These are phyloP conservation scores for Corymbia citriodora DNA, from an alignment of 441 rosid genomes.

Conservation along the genomic window DNA sequence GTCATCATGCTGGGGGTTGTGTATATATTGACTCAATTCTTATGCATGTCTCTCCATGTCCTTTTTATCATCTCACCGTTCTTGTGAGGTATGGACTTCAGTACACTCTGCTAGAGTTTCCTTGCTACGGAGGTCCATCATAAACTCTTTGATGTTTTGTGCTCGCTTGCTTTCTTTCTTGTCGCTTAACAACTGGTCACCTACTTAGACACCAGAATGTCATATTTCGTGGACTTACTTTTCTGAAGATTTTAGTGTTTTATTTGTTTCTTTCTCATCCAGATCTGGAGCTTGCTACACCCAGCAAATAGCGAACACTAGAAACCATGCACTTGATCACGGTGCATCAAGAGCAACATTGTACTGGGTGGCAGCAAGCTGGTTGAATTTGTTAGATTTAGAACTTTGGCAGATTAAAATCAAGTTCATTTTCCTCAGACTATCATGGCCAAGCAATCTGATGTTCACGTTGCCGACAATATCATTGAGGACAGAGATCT, in stretches of 20 bases:
- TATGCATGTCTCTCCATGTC: neutral
- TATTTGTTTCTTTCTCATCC: neutral
- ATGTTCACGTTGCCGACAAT: neutral
- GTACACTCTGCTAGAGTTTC: neutral
- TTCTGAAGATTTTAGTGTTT: neutral
- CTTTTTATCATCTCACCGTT: neutral
- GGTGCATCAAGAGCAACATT: neutral
- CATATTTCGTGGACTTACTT: neutral
- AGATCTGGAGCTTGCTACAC: neutral
- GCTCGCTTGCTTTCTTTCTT: neutral
- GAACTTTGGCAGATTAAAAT: neutral
- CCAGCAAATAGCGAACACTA: neutral
- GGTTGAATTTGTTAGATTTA: neutral
- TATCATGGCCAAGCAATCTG: neutral
- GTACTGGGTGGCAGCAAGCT: neutral
- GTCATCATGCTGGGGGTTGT: neutral
- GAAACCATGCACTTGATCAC: neutral
- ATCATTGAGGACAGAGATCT: neutral
- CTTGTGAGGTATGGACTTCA: neutral
- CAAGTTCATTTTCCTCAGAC: neutral
- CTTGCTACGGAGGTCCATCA: neutral
- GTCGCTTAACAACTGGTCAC: neutral
- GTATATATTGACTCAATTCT: neutral
- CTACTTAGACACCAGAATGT: neutral
- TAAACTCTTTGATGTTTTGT: neutral